Evolutionary conservation across 352 stramenopile species (phyloP), one percentile per base, ranked within the genome.

Genomic region (Aphanomyces stellatus): DNA sequence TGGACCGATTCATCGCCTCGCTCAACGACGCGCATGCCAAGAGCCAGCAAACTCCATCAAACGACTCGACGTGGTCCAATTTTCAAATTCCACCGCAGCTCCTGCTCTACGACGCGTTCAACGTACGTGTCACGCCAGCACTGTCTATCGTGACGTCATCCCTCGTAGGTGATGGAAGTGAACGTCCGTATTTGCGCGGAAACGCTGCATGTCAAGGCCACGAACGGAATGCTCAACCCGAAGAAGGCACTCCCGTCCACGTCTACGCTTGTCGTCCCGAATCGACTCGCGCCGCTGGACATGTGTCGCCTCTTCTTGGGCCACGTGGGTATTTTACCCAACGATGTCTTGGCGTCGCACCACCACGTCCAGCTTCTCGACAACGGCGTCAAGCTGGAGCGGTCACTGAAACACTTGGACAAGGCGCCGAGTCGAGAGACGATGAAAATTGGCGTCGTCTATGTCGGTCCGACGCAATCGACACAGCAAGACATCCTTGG

Each of bases 391-490:
- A 95, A 90, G 46, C 73, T 95, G 0, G 83, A 93, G 61, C 76
- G 87, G 1, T 95, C 87, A 35, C 63, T 95, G 25, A 87, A 82
- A 57, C 82, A 95, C 60, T 69, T 95, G 53, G 87, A 95, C 63
- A 89, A 92, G 68, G 87, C 76, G n/a, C 87, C 85, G 8, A 88
- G 81, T 41, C 81, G 87, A n/a, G 87, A 95, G 73, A 95, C 87
- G 2, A 93, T 95, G 84, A 95, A 95, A 65, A 88, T 95, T 68
- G 87, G 87, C 22, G 78, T 95, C 22, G 88, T 95, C 55, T 95
- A 93, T 65, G 87, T 95, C 24, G 87, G 78, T 1, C 78, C 79
- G 11, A 79, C 77, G 13, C 87, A 95, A 64, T 73, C 76, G n/a
- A 75, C 77, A 10, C 87, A 95, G 55, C 80, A 90, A 31, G 86